These are phyloP conservation scores for Kodamaea plutei DNA, from an alignment of 1,139 yeast species.

Conservation along the genomic window DNA sequence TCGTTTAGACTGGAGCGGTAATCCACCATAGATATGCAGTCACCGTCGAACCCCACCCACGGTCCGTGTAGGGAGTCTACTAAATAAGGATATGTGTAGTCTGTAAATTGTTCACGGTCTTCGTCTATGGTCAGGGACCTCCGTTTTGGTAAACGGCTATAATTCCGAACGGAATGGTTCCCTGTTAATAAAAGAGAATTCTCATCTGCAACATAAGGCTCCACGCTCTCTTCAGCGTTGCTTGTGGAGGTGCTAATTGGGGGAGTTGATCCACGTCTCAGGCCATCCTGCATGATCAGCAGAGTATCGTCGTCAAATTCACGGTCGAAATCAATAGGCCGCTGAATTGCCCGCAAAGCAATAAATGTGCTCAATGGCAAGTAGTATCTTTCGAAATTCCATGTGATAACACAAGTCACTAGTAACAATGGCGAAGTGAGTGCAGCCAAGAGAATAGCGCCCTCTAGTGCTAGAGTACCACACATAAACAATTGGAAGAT, in stretches of 20 bases:
- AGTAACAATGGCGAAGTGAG: constrained; percentile 51
- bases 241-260: constrained; percentile 9
- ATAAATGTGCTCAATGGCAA: constrained; percentile 57
- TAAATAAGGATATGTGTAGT: constrained; percentile 49
- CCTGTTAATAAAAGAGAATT: constrained; percentile 24
- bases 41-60: constrained; percentile 56
- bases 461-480: constrained; percentile 64
- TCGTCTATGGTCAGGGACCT: constrained; percentile 51
- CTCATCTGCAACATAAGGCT: constrained; percentile 25
- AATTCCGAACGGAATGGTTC: constrained; percentile 8
- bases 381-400: constrained; percentile 59
- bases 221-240: constrained; percentile 10
- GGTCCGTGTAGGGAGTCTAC: constrained; percentile 51
- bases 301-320: constrained; percentile 38
- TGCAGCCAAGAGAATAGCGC: constrained; percentile 50
- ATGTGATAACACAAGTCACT: constrained; percentile 44
- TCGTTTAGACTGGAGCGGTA: constrained; percentile 14
- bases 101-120: constrained; percentile 48
- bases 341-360: constrained; percentile 59
- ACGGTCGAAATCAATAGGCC: constrained; percentile 38
- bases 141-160: constrained; percentile 15
- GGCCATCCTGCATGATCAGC: constrained; percentile 12
- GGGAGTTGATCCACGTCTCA: constrained; percentile 3
- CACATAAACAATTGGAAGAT: constrained; percentile 65
- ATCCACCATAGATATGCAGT: constrained; percentile 41